Evolutionary conservation across 148 eudicot genomes (phyloP).

Genomic region (Heliosperma pusillum): DNA sequence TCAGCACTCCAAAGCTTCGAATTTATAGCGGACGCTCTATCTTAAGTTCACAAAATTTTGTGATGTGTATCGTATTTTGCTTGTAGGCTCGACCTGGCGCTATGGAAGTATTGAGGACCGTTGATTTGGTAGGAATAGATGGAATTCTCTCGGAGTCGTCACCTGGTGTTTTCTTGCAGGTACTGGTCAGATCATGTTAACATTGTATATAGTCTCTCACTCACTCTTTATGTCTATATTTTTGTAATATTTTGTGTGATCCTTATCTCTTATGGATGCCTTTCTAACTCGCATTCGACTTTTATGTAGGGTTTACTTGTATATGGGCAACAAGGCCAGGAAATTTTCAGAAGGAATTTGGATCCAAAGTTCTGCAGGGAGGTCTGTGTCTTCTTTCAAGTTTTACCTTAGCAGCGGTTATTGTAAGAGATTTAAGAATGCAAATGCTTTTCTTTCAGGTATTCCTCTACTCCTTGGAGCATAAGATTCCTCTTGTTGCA

Average conservation of each 20-base stretch:
- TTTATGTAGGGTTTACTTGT: conserved; percentile 74
- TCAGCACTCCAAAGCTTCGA: background rate
- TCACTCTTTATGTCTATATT: background rate
- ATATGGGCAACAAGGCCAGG: conserved; percentile 87
- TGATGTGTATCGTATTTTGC: conserved; percentile 6
- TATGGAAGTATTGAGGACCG: conserved; percentile 52
- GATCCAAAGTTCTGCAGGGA: conserved; percentile 73
- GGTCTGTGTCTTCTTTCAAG: conserved; percentile 37
- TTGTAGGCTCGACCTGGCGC: conserved; percentile 79
- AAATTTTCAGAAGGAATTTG: conserved; percentile 72
- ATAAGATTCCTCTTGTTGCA: conserved; percentile 75
- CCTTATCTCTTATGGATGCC: background rate
- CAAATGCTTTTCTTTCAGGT: conserved; percentile 44
- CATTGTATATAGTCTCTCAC: background rate
- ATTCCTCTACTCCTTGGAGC: conserved; percentile 62
- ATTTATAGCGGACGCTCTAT: background rate
- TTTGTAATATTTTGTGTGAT: background rate
- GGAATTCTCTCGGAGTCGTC: conserved; percentile 70
- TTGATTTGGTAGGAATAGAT: conserved; percentile 69
- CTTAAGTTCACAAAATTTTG: background rate
- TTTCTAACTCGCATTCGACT: background rate
- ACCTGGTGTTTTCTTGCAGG: conserved; percentile 95
- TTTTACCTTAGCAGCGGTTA: background rate
- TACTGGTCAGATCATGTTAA: conserved; percentile 18
- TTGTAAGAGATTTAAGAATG: background rate